Conservation (phyloP, 768 basidiomycete genomes). For the Strobilomyces dryophilus region DNA sequence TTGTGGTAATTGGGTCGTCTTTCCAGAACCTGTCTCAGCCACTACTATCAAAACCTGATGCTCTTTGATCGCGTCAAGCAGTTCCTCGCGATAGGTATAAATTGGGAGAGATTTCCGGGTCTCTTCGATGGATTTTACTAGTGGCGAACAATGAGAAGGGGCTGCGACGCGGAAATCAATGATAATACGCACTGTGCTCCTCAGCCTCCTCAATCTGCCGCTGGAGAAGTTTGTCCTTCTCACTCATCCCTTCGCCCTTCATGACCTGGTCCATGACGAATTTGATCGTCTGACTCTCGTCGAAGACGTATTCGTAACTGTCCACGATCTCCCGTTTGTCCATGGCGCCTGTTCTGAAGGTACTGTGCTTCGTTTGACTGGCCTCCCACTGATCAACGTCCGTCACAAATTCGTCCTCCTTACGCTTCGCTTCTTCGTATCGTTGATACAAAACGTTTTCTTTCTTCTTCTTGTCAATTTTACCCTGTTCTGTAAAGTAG, state of each 20-base stretch:
- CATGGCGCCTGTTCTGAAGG: conserved; percentile 87
- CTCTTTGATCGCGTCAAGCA: conserved; percentile 83
- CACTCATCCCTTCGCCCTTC: conserved; percentile 69
- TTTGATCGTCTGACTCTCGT: conserved; percentile 94
- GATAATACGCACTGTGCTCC: conserved; percentile 63
- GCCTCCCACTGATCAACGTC: conserved; percentile 99
- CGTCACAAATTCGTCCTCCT: conserved; percentile 92
- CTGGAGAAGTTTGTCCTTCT: conserved; percentile 81
- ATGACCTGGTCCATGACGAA: conserved; percentile 85
- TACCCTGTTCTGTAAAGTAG: conserved; percentile 97
- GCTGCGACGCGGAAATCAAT: background rate
- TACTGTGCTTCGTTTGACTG: conserved; percentile 82
- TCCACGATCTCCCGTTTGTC: conserved; percentile 81
- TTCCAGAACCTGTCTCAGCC: conserved; percentile 98
- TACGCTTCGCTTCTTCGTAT: conserved; percentile 89
- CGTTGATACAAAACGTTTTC: conserved; percentile 89
- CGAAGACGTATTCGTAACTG: conserved; percentile 96
- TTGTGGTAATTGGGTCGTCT: conserved; percentile 97
- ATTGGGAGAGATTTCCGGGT: conserved; percentile 93
- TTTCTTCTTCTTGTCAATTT: conserved; percentile 96
- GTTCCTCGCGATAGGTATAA: conserved; percentile 80
- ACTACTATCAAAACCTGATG: conserved; percentile 97
- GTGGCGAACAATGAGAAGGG: background rate
- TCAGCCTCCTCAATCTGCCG: conserved; percentile 90
- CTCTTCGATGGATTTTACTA: conserved; percentile 88